Base-by-base conservation (phyloP, 306 rosid species). In the Pyrus pyrifolia region DNA sequence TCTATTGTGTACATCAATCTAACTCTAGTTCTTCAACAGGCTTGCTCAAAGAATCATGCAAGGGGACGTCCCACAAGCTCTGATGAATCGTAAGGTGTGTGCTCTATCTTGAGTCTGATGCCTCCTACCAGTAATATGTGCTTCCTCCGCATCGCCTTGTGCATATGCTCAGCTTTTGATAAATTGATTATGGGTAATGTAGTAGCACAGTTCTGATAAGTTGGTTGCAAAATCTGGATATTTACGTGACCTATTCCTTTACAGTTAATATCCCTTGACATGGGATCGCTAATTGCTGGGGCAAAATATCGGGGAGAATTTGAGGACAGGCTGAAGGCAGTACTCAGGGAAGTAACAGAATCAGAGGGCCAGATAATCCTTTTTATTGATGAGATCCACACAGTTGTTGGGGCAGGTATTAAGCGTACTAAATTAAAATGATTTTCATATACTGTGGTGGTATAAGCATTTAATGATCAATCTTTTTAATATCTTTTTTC, bases 271-370 rank as follows among this genome's bases (percentile, higher is more conserved):
- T 95, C 99, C 61, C 99, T 95, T 78, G 99, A 92, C 84, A 95
- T 95, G 99, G 99, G 99, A 74, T 85, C 99, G 46, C 93, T 92
- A 31, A 95, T 95, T 89, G 99, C 97, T 74, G 99, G 97, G 60
- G 99, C 99, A 72, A 95, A 95, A 78, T 95, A 90, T 81, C 92
- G 99, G 40, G 99, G 99, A 82, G 99, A 95, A 84, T 95, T 95
- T 84, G 99, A 95, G 86, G 99, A 95, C 77, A 91, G 99, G 81
- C 91, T 95, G 83, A 95, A 95, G 88, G 99, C 99, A 51, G 99
- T 95, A 52, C 97, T 95, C 68, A 95, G 71, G 92, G 99, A 95
- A 91, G 97, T 95, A 70, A 95, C 99, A 67, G 99, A 95, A 68
- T 95, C 99, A 29, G 99, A 95, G 73, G 99, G 99, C 66, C 99